These are phyloP conservation scores for Ustilago sp. DNA, from an alignment of 1,284 basidiomycete genomes.

Conservation along the genomic window DNA sequence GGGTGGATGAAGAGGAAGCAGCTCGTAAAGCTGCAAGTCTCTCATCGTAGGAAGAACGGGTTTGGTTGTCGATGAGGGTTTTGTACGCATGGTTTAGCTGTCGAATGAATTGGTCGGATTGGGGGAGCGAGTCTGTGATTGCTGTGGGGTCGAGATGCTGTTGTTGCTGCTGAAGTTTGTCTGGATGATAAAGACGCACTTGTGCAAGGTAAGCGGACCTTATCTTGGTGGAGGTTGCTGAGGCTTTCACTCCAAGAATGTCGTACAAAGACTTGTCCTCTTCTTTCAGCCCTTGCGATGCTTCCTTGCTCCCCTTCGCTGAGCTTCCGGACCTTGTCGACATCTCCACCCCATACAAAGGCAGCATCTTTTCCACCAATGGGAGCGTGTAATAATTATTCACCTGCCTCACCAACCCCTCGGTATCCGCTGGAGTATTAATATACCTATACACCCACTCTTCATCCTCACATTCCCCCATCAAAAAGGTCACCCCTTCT, in stretches of 20 bases:
- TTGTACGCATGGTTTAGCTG: slow-evolving; percentile 43
- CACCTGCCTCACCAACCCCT: slow-evolving; percentile 31
- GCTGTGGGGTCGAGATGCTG: slow-evolving; percentile 11
- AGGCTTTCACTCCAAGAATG: slow-evolving; percentile 26
- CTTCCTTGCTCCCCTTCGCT: background rate
- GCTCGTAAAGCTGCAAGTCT: slow-evolving; percentile 19
- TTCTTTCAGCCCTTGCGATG: background rate
- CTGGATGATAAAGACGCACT: slow-evolving; percentile 44
- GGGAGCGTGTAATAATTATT: slow-evolving; percentile 50
- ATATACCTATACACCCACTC: slow-evolving; percentile 48
- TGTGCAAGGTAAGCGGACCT: slow-evolving; percentile 43
- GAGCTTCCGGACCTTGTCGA: background rate
- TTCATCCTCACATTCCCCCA: slow-evolving; percentile 50
- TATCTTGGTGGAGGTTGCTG: slow-evolving; percentile 31
- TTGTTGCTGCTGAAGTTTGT: slow-evolving; percentile 48
- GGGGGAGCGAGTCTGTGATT: slow-evolving; percentile 11
- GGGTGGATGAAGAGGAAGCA: slow-evolving; percentile 1
- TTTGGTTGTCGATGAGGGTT: slow-evolving; percentile 29
- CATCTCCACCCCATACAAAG: slow-evolving; percentile 22
- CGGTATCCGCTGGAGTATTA: slow-evolving; percentile 36
- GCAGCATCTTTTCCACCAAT: slow-evolving; percentile 39
- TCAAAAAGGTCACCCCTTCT: slow-evolving; percentile 26
- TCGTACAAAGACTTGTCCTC: slow-evolving; percentile 19
- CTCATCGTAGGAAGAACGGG: slow-evolving; percentile 30
- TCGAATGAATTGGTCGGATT: slow-evolving; percentile 35